These are phyloP conservation scores for Scheffersomyces lignosus DNA, from an alignment of 805 yeast species.

Conservation along the genomic window DNA sequence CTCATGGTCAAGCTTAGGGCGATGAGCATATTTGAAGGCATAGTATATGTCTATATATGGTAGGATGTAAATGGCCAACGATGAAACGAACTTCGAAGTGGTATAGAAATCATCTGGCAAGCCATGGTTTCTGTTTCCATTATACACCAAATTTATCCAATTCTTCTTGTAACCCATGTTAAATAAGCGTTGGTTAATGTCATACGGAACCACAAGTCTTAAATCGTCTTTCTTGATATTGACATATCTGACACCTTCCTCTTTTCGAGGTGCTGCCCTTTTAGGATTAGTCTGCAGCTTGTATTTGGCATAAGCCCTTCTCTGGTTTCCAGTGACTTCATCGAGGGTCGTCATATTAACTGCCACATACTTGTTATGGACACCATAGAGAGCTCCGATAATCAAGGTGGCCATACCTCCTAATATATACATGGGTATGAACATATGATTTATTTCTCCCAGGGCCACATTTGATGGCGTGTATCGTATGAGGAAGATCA, in stretches of 20 bases:
- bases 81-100: constrained; percentile 10
- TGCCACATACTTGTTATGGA: constrained; percentile 46
- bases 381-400: constrained; percentile 39
- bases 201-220: constrained; percentile 38
- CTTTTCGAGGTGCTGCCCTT: constrained; percentile 19
- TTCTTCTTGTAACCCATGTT: constrained; percentile 38
- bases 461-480: constrained; percentile 22
- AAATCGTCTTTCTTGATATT: constrained; percentile 33
- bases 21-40: constrained; percentile 1
- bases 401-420: constrained; percentile 48
- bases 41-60: constrained; percentile 18
- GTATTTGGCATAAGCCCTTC: constrained; percentile 31
- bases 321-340: constrained; percentile 39
- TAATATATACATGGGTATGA: constrained; percentile 47
- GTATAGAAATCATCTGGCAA: constrained; percentile 7
- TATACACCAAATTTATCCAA: constrained; percentile 32
- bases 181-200: constrained; percentile 32
- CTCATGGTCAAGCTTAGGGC: neutral
- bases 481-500: constrained; percentile 25
- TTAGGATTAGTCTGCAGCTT: constrained; percentile 8
- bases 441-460: constrained; percentile 42
- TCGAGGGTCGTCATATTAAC: constrained; percentile 61
- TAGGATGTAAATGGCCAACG: constrained; percentile 12
- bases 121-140: constrained; percentile 22
- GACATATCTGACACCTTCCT: constrained; percentile 42